Conservation (phyloP, 2,329 filamentous ascomycete genomes). For the Akanthomyces uredinophilus region DNA sequence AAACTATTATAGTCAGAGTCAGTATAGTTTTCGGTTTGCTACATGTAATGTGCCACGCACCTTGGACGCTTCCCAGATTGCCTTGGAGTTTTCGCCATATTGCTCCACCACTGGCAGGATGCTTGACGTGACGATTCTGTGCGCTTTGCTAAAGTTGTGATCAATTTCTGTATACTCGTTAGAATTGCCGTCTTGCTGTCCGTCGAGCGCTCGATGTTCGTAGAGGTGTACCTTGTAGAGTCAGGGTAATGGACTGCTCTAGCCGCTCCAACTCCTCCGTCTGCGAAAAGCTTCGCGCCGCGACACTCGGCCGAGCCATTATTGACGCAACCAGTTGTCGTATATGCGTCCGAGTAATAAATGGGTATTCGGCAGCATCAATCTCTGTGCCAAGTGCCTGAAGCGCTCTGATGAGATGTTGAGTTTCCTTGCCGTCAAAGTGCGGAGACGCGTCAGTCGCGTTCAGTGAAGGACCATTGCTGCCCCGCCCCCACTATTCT, state of each 20-base stretch:
- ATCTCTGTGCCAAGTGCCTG: not conserved
- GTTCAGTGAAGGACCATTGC: not conserved
- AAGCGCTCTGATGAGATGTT: not conserved
- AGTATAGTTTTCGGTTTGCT: not conserved
- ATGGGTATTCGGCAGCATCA: too few species aligned
- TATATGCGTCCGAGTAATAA: not conserved
- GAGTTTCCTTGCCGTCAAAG: not conserved
- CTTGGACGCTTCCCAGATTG: constrained; percentile 96
- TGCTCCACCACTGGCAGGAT: constrained; percentile 92
- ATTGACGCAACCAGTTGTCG: not conserved
- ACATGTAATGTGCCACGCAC: constrained; percentile 38
- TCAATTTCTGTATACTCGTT: constrained; percentile 70
- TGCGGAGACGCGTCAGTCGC: constrained; percentile 12
- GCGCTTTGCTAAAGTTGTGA: constrained; percentile 94
- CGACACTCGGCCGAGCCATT: constrained; percentile 47
- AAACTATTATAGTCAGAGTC: constrained; percentile 53
- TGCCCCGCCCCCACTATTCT: constrained; percentile 2
- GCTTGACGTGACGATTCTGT: constrained; percentile 89
- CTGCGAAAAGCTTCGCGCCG: constrained; percentile 61
- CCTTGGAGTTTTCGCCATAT: constrained; percentile 87
- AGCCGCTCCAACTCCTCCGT: constrained; percentile 94
- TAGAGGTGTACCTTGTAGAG: constrained; percentile 67
- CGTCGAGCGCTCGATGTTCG: not conserved
- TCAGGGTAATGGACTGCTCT: constrained; percentile 94
- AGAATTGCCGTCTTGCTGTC: not conserved